Evolutionary conservation across 2,329 filamentous ascomycete species (phyloP), one percentile per base, ranked within the genome.

Genomic region (Neurospora crassa): DNA sequence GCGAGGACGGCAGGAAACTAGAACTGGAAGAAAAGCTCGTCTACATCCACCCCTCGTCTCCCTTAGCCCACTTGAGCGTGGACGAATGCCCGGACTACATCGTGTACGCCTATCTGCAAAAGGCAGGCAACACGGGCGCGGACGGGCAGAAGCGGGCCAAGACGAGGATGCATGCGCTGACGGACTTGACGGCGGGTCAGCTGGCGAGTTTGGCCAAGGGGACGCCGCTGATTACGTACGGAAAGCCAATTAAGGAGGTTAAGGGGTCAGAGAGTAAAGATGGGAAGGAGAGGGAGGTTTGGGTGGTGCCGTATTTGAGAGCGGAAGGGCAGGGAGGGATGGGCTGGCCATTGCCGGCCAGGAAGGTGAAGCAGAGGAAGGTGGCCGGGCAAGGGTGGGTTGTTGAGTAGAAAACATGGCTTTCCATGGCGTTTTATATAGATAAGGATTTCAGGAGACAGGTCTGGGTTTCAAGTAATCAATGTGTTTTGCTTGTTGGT

Each of bases 241-340:
- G 93, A 3, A 98, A 98, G 83, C 95, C 96, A 0, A 90, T 97
- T 78, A 96, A 96, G 76, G 94, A 96, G 83, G 87, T 92, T 16
- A 83, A 87, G 68, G 80, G 81, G 53, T 81, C 79, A 67, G 77
- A 78, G 37, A 77, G 77, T 1, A 79, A 81, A 16, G 80, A 79
- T 0, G 78, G 78, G 34, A 83, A 78, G 72, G 82, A 82, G 73
- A 87, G 94, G 68, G 91, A 96, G 80, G 94, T 92, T 76, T 96
- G 92, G 88, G 92, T 97, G 2, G 88, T 95, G 74, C 91, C 94
- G 68, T 91, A 90, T 75, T 79, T 98, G 74, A 83, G 90, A 69
- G 90, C 92, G 0, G 92, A 93, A 77, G 87, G 84, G 0, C 85
- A 81, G 0, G 89, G 88, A 0, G 88, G 88, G 0, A 84, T 90